Conservation (phyloP, 2,329 filamentous ascomycete genomes). For the Byssoonygena ceratinophila region DNA sequence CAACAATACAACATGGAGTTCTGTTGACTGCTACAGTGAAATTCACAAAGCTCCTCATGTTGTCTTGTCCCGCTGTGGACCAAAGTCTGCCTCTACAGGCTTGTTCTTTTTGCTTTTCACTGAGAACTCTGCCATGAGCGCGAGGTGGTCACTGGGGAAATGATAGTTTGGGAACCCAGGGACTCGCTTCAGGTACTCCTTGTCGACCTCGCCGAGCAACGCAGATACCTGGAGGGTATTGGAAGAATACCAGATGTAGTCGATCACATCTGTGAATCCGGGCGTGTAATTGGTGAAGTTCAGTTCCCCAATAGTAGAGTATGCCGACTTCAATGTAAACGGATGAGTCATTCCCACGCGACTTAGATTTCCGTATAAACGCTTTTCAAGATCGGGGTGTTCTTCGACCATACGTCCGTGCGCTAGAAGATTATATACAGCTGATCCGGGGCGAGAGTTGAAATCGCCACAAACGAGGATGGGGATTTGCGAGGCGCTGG, state of each 20-base stretch:
- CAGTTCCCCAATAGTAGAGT: constrained; percentile 72
- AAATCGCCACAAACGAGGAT: constrained; percentile 90
- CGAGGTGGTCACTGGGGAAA: constrained; percentile 86
- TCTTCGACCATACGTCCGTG: constrained; percentile 66
- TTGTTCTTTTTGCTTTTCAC: constrained; percentile 82
- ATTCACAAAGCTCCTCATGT: constrained; percentile 22
- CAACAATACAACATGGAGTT: constrained; percentile 28
- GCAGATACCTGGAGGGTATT: constrained; percentile 77
- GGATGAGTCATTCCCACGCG: constrained; percentile 86
- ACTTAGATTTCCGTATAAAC: constrained; percentile 88
- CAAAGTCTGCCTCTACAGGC: constrained; percentile 53
- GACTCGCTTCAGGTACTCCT: constrained; percentile 71
- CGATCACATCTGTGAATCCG: constrained; percentile 80
- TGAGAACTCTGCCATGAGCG: constrained; percentile 78
- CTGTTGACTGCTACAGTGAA: constrained; percentile 29
- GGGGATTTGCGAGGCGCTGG: constrained; percentile 76
- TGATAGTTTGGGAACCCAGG: constrained; percentile 90
- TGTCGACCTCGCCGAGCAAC: constrained; percentile 75
- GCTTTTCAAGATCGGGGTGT: constrained; percentile 67
- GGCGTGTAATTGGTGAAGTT: constrained; percentile 96
- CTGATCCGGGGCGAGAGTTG: constrained; percentile 79
- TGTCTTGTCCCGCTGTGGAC: constrained; percentile 34
- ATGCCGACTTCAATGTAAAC: constrained; percentile 86
- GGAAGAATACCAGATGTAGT: constrained; percentile 96
- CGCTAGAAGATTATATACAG: constrained; percentile 81